A percentile compares a stretch with the other conserved stretches of the same genome.
These are phyloP conservation scores for Malassezia dermatis DNA, from an alignment of 1,284 basidiomycete genomes.

Conservation along the genomic window DNA sequence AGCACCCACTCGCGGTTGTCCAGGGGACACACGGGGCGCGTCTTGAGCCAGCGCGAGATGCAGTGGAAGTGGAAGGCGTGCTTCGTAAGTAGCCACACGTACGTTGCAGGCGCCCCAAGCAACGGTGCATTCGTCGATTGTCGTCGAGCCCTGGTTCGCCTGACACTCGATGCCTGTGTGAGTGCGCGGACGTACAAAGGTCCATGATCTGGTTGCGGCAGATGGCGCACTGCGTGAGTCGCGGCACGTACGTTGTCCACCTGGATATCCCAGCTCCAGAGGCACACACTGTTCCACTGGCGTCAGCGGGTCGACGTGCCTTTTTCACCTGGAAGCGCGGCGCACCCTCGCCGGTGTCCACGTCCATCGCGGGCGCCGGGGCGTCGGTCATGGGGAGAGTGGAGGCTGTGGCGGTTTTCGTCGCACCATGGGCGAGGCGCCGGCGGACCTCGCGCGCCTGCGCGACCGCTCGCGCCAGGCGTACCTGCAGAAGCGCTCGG, in stretches of 20 bases:
- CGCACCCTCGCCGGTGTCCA: slow-evolving; percentile 28
- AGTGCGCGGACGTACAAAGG: slow-evolving; percentile 29
- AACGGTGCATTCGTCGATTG: slow-evolving; percentile 92
- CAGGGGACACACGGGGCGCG: slow-evolving; percentile 92
- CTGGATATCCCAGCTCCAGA: slow-evolving; percentile 47
- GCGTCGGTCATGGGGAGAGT: background rate
- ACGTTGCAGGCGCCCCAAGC: slow-evolving; percentile 99
- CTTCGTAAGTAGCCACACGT: slow-evolving; percentile 53
- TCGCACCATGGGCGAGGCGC: slow-evolving; percentile 16
- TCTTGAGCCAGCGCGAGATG: slow-evolving; percentile 98
- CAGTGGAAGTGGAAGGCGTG: slow-evolving; percentile 99
- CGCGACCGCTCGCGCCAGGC: slow-evolving; percentile 58
- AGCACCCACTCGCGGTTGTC: slow-evolving; percentile 84
- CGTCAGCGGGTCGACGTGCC: slow-evolving; percentile 18
- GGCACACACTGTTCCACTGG: slow-evolving; percentile 46
- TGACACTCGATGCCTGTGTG: slow-evolving; percentile 91
- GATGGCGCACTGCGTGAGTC: slow-evolving; percentile 39
- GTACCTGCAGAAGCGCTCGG: slow-evolving; percentile 88
- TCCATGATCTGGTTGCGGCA: slow-evolving; percentile 49
- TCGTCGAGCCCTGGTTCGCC: slow-evolving; percentile 92
- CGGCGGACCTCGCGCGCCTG: slow-evolving; percentile 27
- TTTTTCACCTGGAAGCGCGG: slow-evolving; percentile 47
- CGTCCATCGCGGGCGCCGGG: slow-evolving; percentile 33
- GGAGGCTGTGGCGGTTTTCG: background rate
- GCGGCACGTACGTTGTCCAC: slow-evolving; percentile 42